phyloP scores from a whole-genome alignment of 768 basidiomycete genomes.

The Favolaschia claudopus region DNA sequence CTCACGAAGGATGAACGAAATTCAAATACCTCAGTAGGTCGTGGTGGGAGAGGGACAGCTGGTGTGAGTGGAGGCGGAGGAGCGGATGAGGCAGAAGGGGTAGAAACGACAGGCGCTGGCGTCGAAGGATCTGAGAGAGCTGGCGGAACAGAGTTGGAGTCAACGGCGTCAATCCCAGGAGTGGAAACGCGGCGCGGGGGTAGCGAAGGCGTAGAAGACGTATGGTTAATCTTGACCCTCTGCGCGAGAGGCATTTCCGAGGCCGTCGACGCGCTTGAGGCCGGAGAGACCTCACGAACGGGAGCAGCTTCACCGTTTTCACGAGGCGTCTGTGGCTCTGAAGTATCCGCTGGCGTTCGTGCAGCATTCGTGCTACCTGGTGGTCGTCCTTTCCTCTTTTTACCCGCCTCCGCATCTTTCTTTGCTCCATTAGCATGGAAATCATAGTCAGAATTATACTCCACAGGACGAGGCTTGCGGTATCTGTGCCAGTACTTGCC shows the following conservation, averaged over 20 bases:
- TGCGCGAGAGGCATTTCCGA: conserved; percentile 80
- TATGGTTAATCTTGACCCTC: conserved; percentile 55
- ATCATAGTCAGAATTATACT: conserved; percentile 79
- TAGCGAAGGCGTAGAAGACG: conserved; percentile 34
- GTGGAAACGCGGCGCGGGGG: not conserved
- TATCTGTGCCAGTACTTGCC: conserved; percentile 93
- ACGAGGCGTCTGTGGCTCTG: conserved; percentile 64
- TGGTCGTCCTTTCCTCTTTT: conserved; percentile 56
- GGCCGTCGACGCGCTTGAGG: conserved; percentile 75
- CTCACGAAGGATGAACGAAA: not conserved
- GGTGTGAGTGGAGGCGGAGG: conserved; percentile 27
- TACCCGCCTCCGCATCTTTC: conserved; percentile 63
- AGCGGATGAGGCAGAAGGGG: conserved; percentile 16
- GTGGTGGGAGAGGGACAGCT: conserved; percentile 29
- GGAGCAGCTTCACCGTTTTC: conserved; percentile 38
- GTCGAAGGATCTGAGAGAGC: conserved; percentile 23
- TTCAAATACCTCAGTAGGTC: conserved; percentile 30
- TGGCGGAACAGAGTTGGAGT: conserved; percentile 31
- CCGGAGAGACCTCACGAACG: conserved; percentile 67
- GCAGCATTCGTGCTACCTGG: conserved; percentile 48
- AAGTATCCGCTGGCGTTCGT: conserved; percentile 48
- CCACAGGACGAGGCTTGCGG: conserved; percentile 79
- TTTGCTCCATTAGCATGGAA: conserved; percentile 64
- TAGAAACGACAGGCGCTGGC: conserved; percentile 24
- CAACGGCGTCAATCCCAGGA: not conserved